Conservation (phyloP, 2,329 filamentous ascomycete genomes). For the Epichloe glyceriae region DNA sequence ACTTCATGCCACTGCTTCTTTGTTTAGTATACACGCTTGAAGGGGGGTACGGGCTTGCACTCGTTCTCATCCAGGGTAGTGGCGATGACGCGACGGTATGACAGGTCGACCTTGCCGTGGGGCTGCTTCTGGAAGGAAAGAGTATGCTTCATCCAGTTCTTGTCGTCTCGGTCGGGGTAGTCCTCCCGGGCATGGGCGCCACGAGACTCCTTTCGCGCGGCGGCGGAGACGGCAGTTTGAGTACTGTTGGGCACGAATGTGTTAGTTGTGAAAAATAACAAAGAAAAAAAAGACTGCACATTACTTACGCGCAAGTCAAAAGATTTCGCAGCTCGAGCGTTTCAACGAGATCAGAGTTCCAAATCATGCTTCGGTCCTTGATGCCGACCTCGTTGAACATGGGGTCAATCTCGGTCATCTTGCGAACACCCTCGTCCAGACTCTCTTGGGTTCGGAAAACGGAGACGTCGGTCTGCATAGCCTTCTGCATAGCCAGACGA, state of each 20-base stretch:
- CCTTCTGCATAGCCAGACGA: conserved; percentile 88
- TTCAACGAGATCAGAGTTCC: conserved; percentile 96
- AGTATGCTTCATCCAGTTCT: conserved; percentile 99
- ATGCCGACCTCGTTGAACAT: conserved; percentile 75
- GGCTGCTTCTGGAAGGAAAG: conserved; percentile 90
- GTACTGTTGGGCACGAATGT: conserved; percentile 33
- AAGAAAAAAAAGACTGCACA: neutral
- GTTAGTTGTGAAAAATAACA: neutral
- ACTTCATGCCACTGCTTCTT: neutral
- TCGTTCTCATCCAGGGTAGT: conserved; percentile 87
- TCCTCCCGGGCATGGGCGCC: conserved; percentile 96
- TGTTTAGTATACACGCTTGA: conserved; percentile 79
- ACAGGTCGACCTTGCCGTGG: conserved; percentile 74
- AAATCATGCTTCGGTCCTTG: conserved; percentile 99
- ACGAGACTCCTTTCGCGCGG: conserved; percentile 92
- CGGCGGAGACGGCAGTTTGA: conserved; percentile 83
- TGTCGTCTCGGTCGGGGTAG: conserved; percentile 86
- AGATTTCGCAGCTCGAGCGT: conserved; percentile 91
- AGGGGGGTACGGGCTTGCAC: conserved; percentile 91
- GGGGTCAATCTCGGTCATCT: conserved; percentile 73
- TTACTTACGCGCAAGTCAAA: conserved; percentile 86
- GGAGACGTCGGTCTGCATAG: conserved; percentile 93
- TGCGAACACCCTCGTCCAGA: conserved; percentile 83
- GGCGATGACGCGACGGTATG: conserved; percentile 71
- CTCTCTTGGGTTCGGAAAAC: conserved; percentile 94